Percentiles rank a stretch among this genome's conserved stretches.
These are phyloP conservation scores for Agrocybe pediades DNA, from an alignment of 768 basidiomycete species.

Conservation along the genomic window DNA sequence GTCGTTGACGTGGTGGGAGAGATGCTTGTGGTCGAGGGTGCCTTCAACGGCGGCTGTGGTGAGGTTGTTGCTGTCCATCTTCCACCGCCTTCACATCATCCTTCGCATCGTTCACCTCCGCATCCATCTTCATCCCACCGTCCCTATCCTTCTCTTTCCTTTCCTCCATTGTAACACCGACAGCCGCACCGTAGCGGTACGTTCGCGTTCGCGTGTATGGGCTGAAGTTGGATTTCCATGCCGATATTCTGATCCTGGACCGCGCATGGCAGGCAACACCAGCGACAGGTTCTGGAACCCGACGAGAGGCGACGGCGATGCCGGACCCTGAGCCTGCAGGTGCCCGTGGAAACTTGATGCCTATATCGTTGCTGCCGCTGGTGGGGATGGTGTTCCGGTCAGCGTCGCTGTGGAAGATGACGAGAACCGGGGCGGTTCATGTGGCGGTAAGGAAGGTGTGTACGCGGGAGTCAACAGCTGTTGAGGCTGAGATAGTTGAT, in stretches of 20 bases:
- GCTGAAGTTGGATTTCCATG: background rate
- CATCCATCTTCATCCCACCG: background rate
- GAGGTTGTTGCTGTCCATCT: background rate
- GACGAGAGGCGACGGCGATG: constrained; percentile 3
- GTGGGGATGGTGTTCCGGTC: background rate
- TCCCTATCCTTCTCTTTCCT: background rate
- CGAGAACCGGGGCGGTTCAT: constrained; percentile 2
- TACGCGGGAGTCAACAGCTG: constrained; percentile 32
- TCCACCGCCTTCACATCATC: background rate
- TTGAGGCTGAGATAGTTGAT: constrained; percentile 51
- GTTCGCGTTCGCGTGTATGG: background rate
- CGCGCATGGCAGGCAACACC: constrained; percentile 10
- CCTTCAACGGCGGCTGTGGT: background rate
- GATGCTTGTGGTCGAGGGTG: background rate
- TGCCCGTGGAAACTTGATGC: background rate
- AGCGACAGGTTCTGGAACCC: constrained; percentile 16
- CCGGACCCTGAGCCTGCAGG: background rate
- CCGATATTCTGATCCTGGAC: background rate
- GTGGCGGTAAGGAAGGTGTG: constrained; percentile 23
- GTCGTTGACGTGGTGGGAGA: background rate
- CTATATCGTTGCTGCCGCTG: background rate
- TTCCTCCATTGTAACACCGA: background rate
- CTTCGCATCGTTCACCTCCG: background rate
- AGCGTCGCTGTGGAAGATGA: no score
- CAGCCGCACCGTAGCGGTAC: background rate